phyloP scores from a whole-genome alignment of 2,329 filamentous ascomycete species.

The Penicillium oxalicum region DNA sequence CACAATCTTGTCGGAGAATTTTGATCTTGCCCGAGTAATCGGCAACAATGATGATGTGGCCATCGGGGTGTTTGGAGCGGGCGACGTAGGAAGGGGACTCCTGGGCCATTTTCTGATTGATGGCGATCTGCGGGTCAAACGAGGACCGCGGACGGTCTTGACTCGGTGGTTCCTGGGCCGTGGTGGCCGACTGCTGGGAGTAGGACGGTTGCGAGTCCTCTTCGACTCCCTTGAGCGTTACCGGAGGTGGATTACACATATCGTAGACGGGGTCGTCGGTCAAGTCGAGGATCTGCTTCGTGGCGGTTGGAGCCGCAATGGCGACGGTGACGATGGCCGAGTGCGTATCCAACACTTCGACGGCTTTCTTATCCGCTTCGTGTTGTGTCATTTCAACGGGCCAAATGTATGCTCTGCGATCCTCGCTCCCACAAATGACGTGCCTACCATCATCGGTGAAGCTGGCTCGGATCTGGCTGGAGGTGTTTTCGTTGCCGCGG shows the following conservation, averaged over 20 bases:
- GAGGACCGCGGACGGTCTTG: slow-evolving; percentile 23
- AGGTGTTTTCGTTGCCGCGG: slow-evolving; percentile 82
- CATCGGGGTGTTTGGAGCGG: slow-evolving; percentile 67
- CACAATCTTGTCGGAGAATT: slow-evolving; percentile 92
- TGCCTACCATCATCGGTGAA: slow-evolving; percentile 84
- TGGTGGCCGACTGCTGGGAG: slow-evolving; percentile 23
- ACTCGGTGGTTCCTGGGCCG: slow-evolving; percentile 13
- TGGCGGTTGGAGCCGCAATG: slow-evolving; percentile 72
- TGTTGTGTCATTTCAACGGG: slow-evolving; percentile 58
- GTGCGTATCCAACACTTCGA: slow-evolving; percentile 89
- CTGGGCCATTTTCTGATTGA: slow-evolving; percentile 46
- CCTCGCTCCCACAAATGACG: slow-evolving; percentile 89
- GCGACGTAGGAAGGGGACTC: slow-evolving; percentile 72
- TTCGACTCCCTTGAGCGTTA: slow-evolving; percentile 70
- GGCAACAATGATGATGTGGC: slow-evolving; percentile 87
- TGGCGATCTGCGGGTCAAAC: slow-evolving; percentile 29
- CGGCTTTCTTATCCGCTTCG: slow-evolving; percentile 70
- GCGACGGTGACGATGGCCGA: slow-evolving; percentile 84
- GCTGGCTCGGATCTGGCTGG: slow-evolving; percentile 80
- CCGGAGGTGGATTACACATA: slow-evolving; percentile 87
- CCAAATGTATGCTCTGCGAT: slow-evolving; percentile 88
- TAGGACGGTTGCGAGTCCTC: slow-evolving; percentile 50
- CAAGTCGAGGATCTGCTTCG: slow-evolving; percentile 67
- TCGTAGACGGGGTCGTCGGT: slow-evolving; percentile 94
- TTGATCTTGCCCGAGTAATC: slow-evolving; percentile 87